Evolutionary conservation across 2,329 filamentous ascomycete genomes (phyloP), one percentile per base, ranked within the genome.

Genomic region (Trichothecium sympodiale): DNA sequence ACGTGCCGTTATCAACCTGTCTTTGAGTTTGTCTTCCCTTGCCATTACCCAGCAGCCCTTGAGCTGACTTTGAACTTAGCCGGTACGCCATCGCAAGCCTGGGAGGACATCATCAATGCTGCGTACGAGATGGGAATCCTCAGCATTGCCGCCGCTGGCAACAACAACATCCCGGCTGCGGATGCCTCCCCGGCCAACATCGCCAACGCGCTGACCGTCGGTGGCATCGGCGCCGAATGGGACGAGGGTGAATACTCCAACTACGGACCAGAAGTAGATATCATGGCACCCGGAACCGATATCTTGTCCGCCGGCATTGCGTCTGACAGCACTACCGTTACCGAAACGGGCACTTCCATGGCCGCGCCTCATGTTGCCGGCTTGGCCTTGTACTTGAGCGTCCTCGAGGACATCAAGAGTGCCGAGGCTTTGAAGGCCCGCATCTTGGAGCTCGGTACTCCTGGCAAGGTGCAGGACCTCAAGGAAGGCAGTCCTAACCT

Each of bases 1-100:
- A 1, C 52, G 54, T 4, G 50, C 63, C 2, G 61, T 67, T 14
- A 53, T 65, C 17, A 63, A 56, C 44, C 60, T 71, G 56, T 66
- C 61, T 8, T 51, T 70, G 5, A 7, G 16, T 18, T 6, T 6
- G 20, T 25, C 20, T 10, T 10, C 20, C 20, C 20, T 25, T 25
- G 20, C 20, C 6, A 25, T 25, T 25, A 6, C 20, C 10, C 20
- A n/a, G n/a, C n/a, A n/a, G n/a, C n/a, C n/a, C 6, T 25, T 10
- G 6, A 25, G 10, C 10, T 25, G 6, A 6, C 10, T 25, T 25
- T 10, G 10, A 6, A 6, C 20, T 6, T 10, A 25, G 31, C 39
- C 0, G 30, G 38, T 3, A 1, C 1, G 1, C 29, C 28, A 3
- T 49, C 47, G 0, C 15, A 13, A 0, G 37, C 40, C 2, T 13